Evolutionary conservation across 176 grass and related monocot species (phyloP).

Genomic region (Alloteropsis semialata): DNA sequence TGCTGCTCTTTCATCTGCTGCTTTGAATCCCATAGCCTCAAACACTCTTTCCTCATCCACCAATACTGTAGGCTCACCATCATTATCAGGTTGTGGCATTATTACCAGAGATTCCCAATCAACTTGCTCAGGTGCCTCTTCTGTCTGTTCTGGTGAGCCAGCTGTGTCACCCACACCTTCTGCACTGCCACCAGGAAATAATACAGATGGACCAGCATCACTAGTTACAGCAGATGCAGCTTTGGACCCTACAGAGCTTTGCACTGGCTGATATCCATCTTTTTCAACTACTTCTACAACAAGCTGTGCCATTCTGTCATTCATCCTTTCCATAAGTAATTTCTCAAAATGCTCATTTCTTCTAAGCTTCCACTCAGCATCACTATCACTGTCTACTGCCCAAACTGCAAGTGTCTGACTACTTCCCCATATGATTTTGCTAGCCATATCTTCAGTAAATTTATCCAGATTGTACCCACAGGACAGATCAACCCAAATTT

Average conservation of each 20-base stretch:
- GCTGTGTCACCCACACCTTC: background rate
- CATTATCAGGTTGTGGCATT: no score
- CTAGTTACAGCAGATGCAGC: background rate
- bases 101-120: background rate
- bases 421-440: no score
- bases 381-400: background rate
- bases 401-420: background rate
- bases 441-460: no score
- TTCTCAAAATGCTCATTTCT: background rate
- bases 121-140: background rate
- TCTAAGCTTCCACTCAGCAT: background rate
- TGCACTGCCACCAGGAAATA: background rate
- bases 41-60: no score
- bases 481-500: no score
- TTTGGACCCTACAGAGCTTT: accelerated
- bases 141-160: background rate
- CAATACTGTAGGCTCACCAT: no score
- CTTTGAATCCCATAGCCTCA: no score
- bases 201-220: background rate
- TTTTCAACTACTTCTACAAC: background rate
- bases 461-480: no score
- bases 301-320: background rate
- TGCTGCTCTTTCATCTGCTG: no score
- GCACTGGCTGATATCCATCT: background rate
- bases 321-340: background rate